Conservation (phyloP, 352 stramenopile genomes). For the Phytophthora hibernalis region DNA sequence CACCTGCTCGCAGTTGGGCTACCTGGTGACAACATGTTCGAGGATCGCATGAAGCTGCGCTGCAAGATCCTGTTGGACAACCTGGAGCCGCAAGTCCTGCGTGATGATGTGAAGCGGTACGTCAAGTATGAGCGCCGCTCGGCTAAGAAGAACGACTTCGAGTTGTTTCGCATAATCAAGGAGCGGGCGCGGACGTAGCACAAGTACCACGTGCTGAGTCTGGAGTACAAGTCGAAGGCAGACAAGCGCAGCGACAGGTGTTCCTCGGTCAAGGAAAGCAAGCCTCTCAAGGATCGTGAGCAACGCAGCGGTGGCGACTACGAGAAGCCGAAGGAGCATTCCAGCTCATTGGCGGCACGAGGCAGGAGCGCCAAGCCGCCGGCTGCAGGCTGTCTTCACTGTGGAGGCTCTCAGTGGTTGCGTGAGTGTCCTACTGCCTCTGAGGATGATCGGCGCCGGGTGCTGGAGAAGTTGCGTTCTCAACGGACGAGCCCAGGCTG, state of each 20-base stretch:
- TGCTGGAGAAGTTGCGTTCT: too few relatives aligned
- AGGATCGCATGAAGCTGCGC: conserved; percentile 6
- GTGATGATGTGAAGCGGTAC: conserved; percentile 7
- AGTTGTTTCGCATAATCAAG: conserved; percentile 14
- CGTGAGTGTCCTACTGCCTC: too few relatives aligned
- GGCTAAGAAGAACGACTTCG: conserved; percentile 6
- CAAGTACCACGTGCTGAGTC: conserved; percentile 14
- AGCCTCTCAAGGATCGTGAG: conserved; percentile 6
- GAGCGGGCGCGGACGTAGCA: conserved; percentile 10
- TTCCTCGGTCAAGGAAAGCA: background rate
- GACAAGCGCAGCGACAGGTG: background rate
- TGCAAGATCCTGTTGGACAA: conserved; percentile 7
- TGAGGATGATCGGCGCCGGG: too few relatives aligned
- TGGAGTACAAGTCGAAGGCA: conserved; percentile 15
- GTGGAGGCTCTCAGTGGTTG: too few relatives aligned
- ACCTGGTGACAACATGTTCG: background rate
- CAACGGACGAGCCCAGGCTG: too few relatives aligned
- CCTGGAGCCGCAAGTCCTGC: background rate
- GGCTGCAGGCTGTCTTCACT: too few relatives aligned
- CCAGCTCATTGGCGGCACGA: too few relatives aligned
- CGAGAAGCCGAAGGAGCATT: too few relatives aligned
- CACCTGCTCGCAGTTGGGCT: conserved; percentile 1
- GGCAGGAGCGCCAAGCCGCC: too few relatives aligned
- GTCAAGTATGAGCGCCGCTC: conserved; percentile 2
- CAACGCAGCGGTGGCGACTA: too few relatives aligned